Base-by-base conservation (phyloP, 2,329 filamentous ascomycete species). In the Knufia fluminis region DNA sequence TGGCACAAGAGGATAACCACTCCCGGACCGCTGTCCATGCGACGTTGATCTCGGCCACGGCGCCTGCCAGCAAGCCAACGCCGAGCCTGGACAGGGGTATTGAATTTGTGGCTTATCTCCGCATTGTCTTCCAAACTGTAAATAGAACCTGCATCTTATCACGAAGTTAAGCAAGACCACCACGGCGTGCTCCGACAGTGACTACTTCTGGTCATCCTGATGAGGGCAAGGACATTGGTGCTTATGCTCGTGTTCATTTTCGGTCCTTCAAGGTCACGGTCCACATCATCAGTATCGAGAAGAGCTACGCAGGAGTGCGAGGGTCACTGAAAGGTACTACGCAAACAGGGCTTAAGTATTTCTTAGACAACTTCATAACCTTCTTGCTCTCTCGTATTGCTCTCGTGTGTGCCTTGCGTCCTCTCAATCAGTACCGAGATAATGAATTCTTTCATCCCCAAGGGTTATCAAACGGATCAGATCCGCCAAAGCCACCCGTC, bases 381-480 rank as follows among this genome's bases (percentile, higher is more conserved):
- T n/a, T n/a, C n/a, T n/a, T n/a, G n/a, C n/a, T n/a, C n/a, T n/a
- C n/a, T n/a, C n/a, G n/a, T n/a, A n/a, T n/a, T n/a, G n/a, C n/a
- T n/a, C 3, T 14, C 40, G 3, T 6, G 9, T 43, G n/a, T 16
- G 40, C 3, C 14, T 24, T 26, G 40, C 40, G n/a, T 36, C 4
- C n/a, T 14, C 16, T 14, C 6, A 36, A 4, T 14, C 6, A 36
- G 16, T 36, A 6, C 33, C 16, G 33, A 36, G 4, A 36, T 16
- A 6, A n/a, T 17, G 6, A 36, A 16, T 8, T n/a, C 33, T 4
- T 31, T 51, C 42, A 59, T 49, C 56, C 57, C 57, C 57, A 59
- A 19, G 57, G 57, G 46, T 59, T 59, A 31, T 59, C 57, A 53
- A 59, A 59, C 20, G 56, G 56, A 45, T 59, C 57, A 17, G 54